phyloP scores from a whole-genome alignment of 441 rosid species.

The Populus hybrid region DNA sequence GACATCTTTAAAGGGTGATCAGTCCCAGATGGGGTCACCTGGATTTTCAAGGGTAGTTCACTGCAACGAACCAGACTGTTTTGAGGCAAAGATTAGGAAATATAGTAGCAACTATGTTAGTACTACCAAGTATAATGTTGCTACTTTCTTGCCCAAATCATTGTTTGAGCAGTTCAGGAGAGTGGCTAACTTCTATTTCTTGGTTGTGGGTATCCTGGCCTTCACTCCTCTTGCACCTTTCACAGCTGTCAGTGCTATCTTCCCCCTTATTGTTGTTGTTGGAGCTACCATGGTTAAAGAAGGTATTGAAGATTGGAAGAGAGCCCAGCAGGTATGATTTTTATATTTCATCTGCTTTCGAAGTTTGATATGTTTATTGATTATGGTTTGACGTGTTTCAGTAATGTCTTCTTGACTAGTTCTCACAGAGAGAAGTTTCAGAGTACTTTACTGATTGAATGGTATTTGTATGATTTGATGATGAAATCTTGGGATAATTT shows the following conservation, averaged over 20 bases:
- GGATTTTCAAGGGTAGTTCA: conserved; percentile 74
- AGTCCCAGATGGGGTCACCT: conserved; percentile 66
- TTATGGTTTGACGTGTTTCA: neutral
- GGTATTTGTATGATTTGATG: neutral
- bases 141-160: conserved; percentile 68
- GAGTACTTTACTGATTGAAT: neutral
- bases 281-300: conserved; percentile 78
- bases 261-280: conserved; percentile 65
- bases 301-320: conserved; percentile 66
- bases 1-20: conserved; percentile 57
- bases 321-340: conserved; percentile 53
- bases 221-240: conserved; percentile 71
- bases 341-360: neutral
- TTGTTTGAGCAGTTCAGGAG: conserved; percentile 82
- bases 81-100: conserved; percentile 37
- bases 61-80: conserved; percentile 64
- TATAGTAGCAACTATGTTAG: conserved; percentile 53
- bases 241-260: conserved; percentile 53
- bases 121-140: conserved; percentile 61
- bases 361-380: neutral
- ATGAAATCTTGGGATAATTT: neutral
- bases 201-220: conserved; percentile 57
- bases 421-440: neutral
- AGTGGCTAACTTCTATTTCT: conserved; percentile 71
- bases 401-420: too few relatives aligned